Evolutionary conservation across 177 flowering plant species (phyloP).

Genomic region (Vitis hybrid): DNA sequence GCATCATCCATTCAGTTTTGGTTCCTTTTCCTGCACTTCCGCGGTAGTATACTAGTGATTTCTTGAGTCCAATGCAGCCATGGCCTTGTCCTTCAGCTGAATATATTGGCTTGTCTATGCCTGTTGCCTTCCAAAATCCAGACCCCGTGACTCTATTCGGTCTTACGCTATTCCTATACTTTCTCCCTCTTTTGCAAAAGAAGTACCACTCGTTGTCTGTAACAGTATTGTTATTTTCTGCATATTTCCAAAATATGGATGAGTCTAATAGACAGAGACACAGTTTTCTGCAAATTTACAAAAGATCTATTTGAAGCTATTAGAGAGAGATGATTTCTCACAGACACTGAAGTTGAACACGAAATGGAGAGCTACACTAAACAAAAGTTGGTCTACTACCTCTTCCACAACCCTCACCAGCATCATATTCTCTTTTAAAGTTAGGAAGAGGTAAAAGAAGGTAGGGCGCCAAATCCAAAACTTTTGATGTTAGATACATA

Average conservation of each 20-base stretch:
- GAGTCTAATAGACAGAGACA: no score
- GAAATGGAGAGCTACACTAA: no score
- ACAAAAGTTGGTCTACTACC: no score
- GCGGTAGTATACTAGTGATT: slow-evolving; percentile 39
- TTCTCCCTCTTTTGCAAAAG: slow-evolving; percentile 42
- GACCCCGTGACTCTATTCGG: slow-evolving; percentile 46
- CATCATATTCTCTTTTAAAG: no score
- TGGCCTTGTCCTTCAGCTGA: slow-evolving; percentile 7
- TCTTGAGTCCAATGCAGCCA: slow-evolving; percentile 36
- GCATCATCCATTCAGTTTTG: slow-evolving; percentile 55
- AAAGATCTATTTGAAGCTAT: no score
- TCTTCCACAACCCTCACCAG: no score
- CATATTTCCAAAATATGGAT: not conserved
- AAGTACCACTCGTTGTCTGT: slow-evolving; percentile 41
- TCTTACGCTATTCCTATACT: slow-evolving; percentile 43
- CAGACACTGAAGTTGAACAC: no score
- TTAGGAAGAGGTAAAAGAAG: no score
- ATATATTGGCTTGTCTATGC: slow-evolving; percentile 38
- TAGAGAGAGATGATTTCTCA: no score
- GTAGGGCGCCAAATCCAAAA: no score
- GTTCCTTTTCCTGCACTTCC: slow-evolving; percentile 46
- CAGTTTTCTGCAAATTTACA: no score
- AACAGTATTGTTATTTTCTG: slow-evolving; percentile 12
- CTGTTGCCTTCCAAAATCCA: slow-evolving; percentile 52
- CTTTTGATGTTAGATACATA: no score